phyloP scores from a whole-genome alignment of 495 filamentous ascomycete genomes.

The Aspergillus cristatus region DNA sequence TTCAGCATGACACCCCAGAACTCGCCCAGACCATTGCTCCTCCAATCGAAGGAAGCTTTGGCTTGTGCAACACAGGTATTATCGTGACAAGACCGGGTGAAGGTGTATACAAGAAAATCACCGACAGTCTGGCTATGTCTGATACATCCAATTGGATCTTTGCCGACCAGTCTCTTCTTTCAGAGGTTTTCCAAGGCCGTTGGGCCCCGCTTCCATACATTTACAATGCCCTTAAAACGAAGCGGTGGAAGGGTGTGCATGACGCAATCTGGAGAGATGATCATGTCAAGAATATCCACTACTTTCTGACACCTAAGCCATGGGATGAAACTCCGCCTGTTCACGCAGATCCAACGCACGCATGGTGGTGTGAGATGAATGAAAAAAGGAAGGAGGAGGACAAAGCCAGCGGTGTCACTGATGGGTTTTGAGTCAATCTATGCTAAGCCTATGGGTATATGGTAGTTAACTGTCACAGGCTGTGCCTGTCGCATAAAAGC shows the following conservation, averaged over 20 bases:
- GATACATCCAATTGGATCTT: conserved; percentile 42
- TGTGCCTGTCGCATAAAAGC: too few species aligned
- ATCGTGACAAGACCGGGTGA: neutral
- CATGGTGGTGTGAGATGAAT: conserved; percentile 59
- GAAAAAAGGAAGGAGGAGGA: conserved; percentile 42
- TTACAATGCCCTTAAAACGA: conserved; percentile 77
- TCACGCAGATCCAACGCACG: conserved; percentile 27
- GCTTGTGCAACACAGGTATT: neutral
- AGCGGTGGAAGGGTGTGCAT: conserved; percentile 61
- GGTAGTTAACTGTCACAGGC: too few species aligned
- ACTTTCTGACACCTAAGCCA: conserved; percentile 71
- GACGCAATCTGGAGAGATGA: conserved; percentile 65
- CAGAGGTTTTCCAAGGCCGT: conserved; percentile 52
- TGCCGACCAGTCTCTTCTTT: conserved; percentile 65
- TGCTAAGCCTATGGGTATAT: neutral
- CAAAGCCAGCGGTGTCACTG: conserved; percentile 23
- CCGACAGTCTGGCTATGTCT: neutral
- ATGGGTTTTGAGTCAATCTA: too few species aligned
- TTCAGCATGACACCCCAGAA: conserved; percentile 51
- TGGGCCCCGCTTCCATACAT: conserved; percentile 71
- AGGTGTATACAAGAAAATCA: neutral
- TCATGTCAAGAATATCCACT: conserved; percentile 70
- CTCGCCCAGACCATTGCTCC: conserved; percentile 21
- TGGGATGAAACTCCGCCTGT: conserved; percentile 52
- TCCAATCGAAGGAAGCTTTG: neutral